Evolutionary conservation across 371 early-diverging fungal species (phyloP).

Genomic region (Syncephalastrum racemosum): DNA sequence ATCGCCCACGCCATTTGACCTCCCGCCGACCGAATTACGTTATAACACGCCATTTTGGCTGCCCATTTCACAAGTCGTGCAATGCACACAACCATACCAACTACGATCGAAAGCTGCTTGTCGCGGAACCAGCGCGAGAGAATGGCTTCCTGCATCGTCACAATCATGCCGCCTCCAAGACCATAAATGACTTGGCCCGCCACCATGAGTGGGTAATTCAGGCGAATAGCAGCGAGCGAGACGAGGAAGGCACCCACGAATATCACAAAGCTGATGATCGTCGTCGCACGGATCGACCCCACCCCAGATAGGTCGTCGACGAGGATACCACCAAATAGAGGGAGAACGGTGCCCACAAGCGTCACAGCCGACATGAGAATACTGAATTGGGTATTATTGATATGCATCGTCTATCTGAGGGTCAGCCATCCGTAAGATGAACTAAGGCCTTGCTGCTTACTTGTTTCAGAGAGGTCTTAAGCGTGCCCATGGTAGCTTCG

Average conservation of each 20-base stretch:
- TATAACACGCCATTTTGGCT: conserved; percentile 44
- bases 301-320: conserved; percentile 37
- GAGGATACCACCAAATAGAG: conserved; percentile 65
- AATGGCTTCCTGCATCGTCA: conserved; percentile 49
- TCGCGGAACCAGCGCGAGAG: conserved; percentile 49
- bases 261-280: conserved; percentile 32
- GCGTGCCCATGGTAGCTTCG: conserved; percentile 43
- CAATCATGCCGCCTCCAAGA: conserved; percentile 46
- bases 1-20: conserved; percentile 27
- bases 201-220: conserved; percentile 45
- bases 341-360: conserved; percentile 68
- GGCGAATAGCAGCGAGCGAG: conserved; percentile 24
- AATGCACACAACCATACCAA: conserved; percentile 32
- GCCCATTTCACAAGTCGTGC: conserved; percentile 42
- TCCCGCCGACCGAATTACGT: conserved; percentile 25
- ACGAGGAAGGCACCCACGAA: conserved; percentile 37
- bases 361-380: conserved; percentile 70
- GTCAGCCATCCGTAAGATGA: neutral
- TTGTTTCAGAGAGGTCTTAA: conserved; percentile 37
- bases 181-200: conserved; percentile 46
- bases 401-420: conserved; percentile 37
- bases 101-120: conserved; percentile 33
- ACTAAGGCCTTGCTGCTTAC: conserved; percentile 20
- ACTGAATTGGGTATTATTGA: conserved; percentile 72
- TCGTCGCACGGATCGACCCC: conserved; percentile 41